Evolutionary conservation across 768 basidiomycete genomes (phyloP).

Genomic region (Dioszegia aurantiaca): DNA sequence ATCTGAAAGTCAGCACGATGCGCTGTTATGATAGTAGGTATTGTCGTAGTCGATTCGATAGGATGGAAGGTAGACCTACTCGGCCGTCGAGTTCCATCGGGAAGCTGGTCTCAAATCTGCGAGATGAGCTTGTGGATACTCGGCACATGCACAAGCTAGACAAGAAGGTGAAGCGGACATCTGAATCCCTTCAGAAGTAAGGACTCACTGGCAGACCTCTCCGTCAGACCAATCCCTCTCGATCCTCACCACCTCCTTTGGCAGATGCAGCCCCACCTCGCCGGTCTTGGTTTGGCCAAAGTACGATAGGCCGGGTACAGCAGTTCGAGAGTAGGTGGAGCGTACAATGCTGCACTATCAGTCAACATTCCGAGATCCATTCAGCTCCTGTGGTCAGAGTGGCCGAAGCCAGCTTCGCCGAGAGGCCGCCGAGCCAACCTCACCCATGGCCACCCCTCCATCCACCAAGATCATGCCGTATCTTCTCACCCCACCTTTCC

Average conservation of each 20-base stretch:
- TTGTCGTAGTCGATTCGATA: too few species aligned
- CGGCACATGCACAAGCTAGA: too few species aligned
- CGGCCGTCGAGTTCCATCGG: constrained; percentile 90
- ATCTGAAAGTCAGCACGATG: constrained; percentile 62
- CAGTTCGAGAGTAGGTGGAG: constrained; percentile 42
- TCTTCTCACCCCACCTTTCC: constrained; percentile 27
- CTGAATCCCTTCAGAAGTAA: too few species aligned
- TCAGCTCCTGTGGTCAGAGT: too few species aligned
- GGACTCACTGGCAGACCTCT: constrained; percentile 68
- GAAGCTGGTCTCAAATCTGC: constrained; percentile 73
- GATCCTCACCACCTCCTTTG: constrained; percentile 84
- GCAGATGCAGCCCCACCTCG: constrained; percentile 81
- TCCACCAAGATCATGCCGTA: constrained; percentile 30
- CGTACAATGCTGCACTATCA: constrained; percentile 26
- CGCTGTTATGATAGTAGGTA: too few species aligned
- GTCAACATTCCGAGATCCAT: too few species aligned
- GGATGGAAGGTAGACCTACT: constrained; percentile 60
- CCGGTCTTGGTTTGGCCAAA: constrained; percentile 79
- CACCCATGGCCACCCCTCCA: constrained; percentile 43
- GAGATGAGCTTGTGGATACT: constrained; percentile 1
- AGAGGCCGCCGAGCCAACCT: too few species aligned
- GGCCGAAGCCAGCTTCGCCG: too few species aligned
- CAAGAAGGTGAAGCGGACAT: too few species aligned
- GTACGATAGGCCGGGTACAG: constrained; percentile 36
- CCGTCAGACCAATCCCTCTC: constrained; percentile 91